Evolutionary conservation across 73 alveolate genomes (phyloP).

Genomic region (Paramecium sonneborni): DNA sequence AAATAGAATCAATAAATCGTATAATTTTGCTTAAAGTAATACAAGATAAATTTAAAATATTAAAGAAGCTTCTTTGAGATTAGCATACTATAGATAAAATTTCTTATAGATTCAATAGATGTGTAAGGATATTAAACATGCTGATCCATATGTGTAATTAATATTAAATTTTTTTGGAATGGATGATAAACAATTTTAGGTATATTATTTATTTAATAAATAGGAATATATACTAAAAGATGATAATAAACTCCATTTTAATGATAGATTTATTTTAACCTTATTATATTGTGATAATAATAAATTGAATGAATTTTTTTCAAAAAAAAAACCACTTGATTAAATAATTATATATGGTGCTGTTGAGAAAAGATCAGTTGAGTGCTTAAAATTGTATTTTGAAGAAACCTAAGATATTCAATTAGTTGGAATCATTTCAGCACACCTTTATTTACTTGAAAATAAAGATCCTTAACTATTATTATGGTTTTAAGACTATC

Average conservation of each 20-base stretch:
- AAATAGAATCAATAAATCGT: not conserved
- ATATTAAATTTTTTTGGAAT: not conserved
- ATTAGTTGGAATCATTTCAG: constrained; percentile 22
- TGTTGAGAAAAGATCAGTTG: not conserved
- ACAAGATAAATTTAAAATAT: not conserved
- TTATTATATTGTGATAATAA: not conserved
- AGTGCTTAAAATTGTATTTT: not conserved
- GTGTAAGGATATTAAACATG: not conserved
- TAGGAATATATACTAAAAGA: not conserved
- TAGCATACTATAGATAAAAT: not conserved
- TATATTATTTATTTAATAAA: not conserved
- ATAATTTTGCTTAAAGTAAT: not conserved
- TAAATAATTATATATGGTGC: not conserved
- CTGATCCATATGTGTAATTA: not conserved
- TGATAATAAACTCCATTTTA: not conserved
- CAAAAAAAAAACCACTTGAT: not conserved
- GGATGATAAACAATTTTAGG: constrained; percentile 2
- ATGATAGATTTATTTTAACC: not conserved
- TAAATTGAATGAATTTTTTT: not conserved
- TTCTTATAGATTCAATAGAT: not conserved
- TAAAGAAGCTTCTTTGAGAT: not conserved
- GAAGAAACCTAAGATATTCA: constrained; percentile 8
- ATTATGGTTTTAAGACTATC: not conserved
- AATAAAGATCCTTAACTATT: not conserved
- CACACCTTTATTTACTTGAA: not conserved